Evolutionary conservation across 805 yeast genomes (phyloP).

Genomic region (Wickerhamiella musiphila): DNA sequence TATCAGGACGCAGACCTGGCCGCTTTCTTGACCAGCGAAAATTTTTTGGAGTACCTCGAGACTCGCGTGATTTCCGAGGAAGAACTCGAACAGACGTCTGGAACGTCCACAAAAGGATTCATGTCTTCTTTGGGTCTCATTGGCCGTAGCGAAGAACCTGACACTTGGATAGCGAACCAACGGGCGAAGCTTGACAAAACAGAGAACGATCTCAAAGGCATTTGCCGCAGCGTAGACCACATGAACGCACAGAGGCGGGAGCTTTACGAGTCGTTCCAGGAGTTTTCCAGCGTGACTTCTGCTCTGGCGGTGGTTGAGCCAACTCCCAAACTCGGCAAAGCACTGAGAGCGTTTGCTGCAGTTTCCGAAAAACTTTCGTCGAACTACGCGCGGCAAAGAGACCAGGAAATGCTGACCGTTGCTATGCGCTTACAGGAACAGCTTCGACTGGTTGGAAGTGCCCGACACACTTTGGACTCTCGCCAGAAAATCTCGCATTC

Average conservation of each 20-base stretch:
- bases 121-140: slow-evolving; percentile 57
- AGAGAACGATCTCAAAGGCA: slow-evolving; percentile 53
- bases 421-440: slow-evolving; percentile 85
- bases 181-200: slow-evolving; percentile 50
- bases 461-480: slow-evolving; percentile 55
- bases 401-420: slow-evolving; percentile 73
- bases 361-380: slow-evolving; percentile 57
- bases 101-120: slow-evolving; percentile 38
- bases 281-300: slow-evolving; percentile 38
- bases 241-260: slow-evolving; percentile 65
- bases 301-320: slow-evolving; percentile 61
- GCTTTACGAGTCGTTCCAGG: slow-evolving; percentile 48
- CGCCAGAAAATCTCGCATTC: slow-evolving; percentile 40
- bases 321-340: slow-evolving; percentile 42
- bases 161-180: slow-evolving; percentile 57
- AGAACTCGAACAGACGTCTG: slow-evolving; percentile 28
- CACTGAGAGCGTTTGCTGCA: slow-evolving; percentile 52
- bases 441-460: slow-evolving; percentile 55
- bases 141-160: slow-evolving; percentile 58
- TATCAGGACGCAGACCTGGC: slow-evolving; percentile 60
- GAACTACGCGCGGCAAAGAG: slow-evolving; percentile 54
- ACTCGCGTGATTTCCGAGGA: slow-evolving; percentile 26
- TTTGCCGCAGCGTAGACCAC: slow-evolving; percentile 54
- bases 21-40: slow-evolving; percentile 58
- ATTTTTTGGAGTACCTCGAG: slow-evolving; percentile 51